A percentile compares a stretch with the other conserved stretches of the same genome.
Conservation (phyloP, 2,329 filamentous ascomycete species). For the Ceratocystis cacaofunesta region DNA sequence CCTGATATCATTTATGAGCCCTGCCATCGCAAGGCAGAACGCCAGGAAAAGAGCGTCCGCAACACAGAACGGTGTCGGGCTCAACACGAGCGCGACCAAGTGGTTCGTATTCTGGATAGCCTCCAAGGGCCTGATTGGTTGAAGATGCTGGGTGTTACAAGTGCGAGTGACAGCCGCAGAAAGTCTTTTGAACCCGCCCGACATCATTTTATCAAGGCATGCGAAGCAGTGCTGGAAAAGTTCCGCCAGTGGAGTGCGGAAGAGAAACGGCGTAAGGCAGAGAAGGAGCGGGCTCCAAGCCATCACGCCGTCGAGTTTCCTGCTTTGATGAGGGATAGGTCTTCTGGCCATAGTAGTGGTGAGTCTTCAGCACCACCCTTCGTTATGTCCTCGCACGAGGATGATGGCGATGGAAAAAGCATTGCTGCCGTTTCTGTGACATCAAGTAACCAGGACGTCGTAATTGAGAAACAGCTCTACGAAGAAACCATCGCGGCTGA, state of each 20-base stretch:
- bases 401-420: constrained; percentile 19
- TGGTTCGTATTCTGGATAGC: constrained; percentile 56
- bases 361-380: constrained; percentile 19
- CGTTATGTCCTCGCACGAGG: constrained; percentile 8
- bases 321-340: constrained; percentile 18
- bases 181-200: constrained; percentile 77
- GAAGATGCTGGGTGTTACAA: constrained; percentile 76
- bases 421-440: constrained; percentile 17
- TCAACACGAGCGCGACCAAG: constrained; percentile 51
- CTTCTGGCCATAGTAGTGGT: constrained; percentile 17
- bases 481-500: constrained; percentile 42
- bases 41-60: constrained; percentile 45
- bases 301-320: constrained; percentile 21
- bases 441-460: constrained; percentile 47
- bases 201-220: constrained; percentile 69
- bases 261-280: constrained; percentile 67
- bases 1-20: constrained; percentile 40
- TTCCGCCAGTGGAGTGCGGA: constrained; percentile 79
- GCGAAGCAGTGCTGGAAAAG: constrained; percentile 68
- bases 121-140: constrained; percentile 88
- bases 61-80: constrained; percentile 50
- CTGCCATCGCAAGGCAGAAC: constrained; percentile 43
- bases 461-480: constrained; percentile 58
- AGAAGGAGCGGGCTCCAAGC: constrained; percentile 47
- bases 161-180: constrained; percentile 69